Evolutionary conservation across 352 stramenopile species (phyloP).

Genomic region (Phytophthora colocasiae): DNA sequence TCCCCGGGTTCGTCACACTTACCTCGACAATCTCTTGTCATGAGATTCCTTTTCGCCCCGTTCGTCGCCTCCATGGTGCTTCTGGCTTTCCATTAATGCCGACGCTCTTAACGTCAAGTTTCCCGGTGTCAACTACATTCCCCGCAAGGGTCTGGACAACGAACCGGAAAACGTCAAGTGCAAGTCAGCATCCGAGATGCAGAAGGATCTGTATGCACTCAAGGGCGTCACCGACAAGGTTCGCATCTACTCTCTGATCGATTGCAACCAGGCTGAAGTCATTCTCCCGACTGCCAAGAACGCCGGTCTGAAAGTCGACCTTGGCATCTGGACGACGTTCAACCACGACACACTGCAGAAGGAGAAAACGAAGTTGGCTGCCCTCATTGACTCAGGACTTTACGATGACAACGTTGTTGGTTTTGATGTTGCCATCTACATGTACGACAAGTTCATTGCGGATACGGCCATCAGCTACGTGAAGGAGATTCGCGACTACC

Average conservation of each 20-base stretch:
- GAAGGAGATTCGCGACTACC: slow-evolving; percentile 53
- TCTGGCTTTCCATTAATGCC: too few relatives aligned
- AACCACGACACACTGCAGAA: slow-evolving; percentile 42
- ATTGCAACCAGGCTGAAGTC: slow-evolving; percentile 56
- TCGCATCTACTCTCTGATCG: slow-evolving; percentile 72
- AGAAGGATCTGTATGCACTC: slow-evolving; percentile 61
- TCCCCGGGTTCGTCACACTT: too few relatives aligned
- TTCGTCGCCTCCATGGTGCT: too few relatives aligned
- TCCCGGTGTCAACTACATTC: slow-evolving; percentile 87
- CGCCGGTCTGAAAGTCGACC: slow-evolving; percentile 56
- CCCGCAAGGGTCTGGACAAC: slow-evolving; percentile 65
- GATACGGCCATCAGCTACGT: slow-evolving; percentile 64
- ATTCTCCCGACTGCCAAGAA: slow-evolving; percentile 57
- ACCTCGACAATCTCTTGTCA: too few relatives aligned
- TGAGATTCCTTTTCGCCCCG: too few relatives aligned
- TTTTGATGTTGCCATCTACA: slow-evolving; percentile 73
- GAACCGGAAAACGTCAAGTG: slow-evolving; percentile 43
- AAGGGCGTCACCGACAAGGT: slow-evolving; percentile 57
- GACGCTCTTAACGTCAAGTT: too few relatives aligned
- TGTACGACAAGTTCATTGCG: slow-evolving; percentile 52
- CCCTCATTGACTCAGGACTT: slow-evolving; percentile 47
- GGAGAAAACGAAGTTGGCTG: slow-evolving; percentile 53
- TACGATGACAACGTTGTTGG: slow-evolving; percentile 59
- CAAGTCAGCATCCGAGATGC: slow-evolving; percentile 54
- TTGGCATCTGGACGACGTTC: slow-evolving; percentile 70